phyloP scores from a whole-genome alignment of 139 green algal genomes.

The Gonium pectorale region DNA sequence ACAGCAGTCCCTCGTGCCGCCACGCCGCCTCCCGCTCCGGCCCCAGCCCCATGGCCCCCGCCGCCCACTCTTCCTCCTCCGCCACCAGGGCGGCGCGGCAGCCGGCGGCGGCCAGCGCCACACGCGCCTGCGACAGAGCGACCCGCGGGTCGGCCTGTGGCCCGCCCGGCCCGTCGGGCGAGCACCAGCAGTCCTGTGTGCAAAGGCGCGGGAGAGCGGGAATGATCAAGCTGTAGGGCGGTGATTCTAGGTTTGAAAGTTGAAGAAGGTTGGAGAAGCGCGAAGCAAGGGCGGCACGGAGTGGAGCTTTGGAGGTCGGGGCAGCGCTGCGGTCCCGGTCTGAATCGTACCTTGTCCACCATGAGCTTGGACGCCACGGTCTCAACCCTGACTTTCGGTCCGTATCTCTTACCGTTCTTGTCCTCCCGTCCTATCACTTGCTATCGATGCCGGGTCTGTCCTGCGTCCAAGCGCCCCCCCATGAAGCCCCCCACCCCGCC shows the following conservation, averaged over 20 bases:
- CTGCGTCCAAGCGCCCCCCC: background rate
- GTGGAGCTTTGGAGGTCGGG: background rate
- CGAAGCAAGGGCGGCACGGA: background rate
- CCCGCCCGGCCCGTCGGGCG: background rate
- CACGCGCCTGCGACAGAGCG: background rate
- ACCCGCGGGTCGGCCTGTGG: background rate
- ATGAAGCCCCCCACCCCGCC: background rate
- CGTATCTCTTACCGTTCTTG: background rate
- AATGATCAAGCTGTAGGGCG: too few relatives aligned
- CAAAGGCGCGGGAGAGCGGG: background rate
- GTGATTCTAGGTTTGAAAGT: too few relatives aligned
- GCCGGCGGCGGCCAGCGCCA: background rate
- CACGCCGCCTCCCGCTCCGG: background rate
- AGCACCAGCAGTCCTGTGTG: slow-evolving; percentile 1
- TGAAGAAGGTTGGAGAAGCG: too few relatives aligned
- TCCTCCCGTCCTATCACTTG: background rate
- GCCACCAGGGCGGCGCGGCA: background rate
- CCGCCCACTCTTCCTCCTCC: slow-evolving; percentile 19
- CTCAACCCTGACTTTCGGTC: too few relatives aligned
- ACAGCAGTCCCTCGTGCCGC: too few relatives aligned
- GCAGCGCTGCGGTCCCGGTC: background rate
- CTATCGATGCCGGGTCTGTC: background rate
- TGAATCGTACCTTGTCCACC: background rate
- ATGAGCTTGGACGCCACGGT: too few relatives aligned
- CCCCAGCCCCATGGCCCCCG: background rate